Conservation (phyloP, 2,329 filamentous ascomycete species). For the Pseudogymnoascus sp. region DNA sequence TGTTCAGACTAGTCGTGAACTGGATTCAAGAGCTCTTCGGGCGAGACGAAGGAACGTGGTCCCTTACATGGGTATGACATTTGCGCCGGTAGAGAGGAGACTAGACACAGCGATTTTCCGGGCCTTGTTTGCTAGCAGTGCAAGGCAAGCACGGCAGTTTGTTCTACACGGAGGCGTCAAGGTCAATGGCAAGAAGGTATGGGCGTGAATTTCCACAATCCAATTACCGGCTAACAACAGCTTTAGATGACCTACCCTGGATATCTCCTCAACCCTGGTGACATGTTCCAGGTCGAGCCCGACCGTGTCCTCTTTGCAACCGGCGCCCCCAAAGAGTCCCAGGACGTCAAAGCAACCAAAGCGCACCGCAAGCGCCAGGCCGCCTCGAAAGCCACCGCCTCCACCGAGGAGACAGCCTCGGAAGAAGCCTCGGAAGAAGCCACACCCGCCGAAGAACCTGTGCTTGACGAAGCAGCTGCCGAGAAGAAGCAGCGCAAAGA, state of each 20-base stretch:
- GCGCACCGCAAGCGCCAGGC: conserved; percentile 16
- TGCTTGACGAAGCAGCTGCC: conserved; percentile 30
- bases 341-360: conserved; percentile 17
- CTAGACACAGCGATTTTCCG: conserved; percentile 93
- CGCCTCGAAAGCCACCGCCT: conserved; percentile 17
- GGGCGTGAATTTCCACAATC: conserved; percentile 13
- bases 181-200: conserved; percentile 92
- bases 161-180: conserved; percentile 87
- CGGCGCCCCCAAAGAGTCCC: conserved; percentile 57
- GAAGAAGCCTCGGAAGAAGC: conserved; percentile 11
- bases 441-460: conserved; percentile 1
- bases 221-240: conserved; percentile 13
- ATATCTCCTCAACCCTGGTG: conserved; percentile 91
- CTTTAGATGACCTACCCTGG: conserved; percentile 83
- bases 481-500: conserved; percentile 33
- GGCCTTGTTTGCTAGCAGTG: conserved; percentile 87
- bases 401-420: conserved; percentile 19
- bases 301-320: conserved; percentile 85
- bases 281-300: conserved; percentile 94
- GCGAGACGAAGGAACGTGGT: conserved; percentile 28
- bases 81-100: conserved; percentile 81
- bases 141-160: conserved; percentile 87
- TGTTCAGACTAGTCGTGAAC: conserved; percentile 11
- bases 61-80: conserved; percentile 87
- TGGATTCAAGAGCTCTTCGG: conserved; percentile 15